Percentiles rank a stretch among this genome's conserved stretches.
Conservation (phyloP, 2,329 filamentous ascomycete species). For the Chaetomium sp. region DNA sequence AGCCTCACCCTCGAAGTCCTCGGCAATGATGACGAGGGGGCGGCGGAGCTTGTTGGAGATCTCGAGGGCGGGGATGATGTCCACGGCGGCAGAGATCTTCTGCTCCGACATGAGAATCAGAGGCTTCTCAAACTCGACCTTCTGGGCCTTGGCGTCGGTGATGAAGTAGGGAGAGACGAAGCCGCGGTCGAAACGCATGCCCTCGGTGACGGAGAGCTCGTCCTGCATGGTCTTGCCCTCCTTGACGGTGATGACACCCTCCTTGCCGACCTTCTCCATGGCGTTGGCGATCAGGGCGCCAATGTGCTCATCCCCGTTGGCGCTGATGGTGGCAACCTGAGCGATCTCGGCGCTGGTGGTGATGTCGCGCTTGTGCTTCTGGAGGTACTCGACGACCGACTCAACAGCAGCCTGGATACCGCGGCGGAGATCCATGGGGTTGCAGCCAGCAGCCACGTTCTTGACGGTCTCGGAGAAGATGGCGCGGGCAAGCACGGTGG, state of each 20-base stretch:
- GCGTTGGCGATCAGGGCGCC: constrained; percentile 94
- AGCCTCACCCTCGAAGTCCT: constrained; percentile 98
- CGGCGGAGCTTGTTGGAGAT: constrained; percentile 93
- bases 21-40: constrained; percentile 95
- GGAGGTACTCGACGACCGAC: constrained; percentile 89
- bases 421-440: constrained; percentile 97
- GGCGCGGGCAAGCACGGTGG: constrained; percentile 92
- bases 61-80: constrained; percentile 97
- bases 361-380: constrained; percentile 96
- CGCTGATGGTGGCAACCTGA: constrained; percentile 96
- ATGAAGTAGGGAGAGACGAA: constrained; percentile 99
- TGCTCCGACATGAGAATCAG: constrained; percentile 98
- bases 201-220: constrained; percentile 98
- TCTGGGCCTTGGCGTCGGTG: constrained; percentile 97
- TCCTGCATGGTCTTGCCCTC: constrained; percentile 98
- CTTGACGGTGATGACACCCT: constrained; percentile 99
- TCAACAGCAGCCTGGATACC: constrained; percentile 97
- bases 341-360: constrained; percentile 96
- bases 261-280: constrained; percentile 99
- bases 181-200: constrained; percentile 99
- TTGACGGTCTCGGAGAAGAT: constrained; percentile 99
- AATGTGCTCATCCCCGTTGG: constrained; percentile 94
- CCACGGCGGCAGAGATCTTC: constrained; percentile 99
- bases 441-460: constrained; percentile 99
- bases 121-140: constrained; percentile 99